These are phyloP conservation scores for Begonia peltatifolia DNA, from an alignment of 306 rosid genomes.

Conservation along the genomic window DNA sequence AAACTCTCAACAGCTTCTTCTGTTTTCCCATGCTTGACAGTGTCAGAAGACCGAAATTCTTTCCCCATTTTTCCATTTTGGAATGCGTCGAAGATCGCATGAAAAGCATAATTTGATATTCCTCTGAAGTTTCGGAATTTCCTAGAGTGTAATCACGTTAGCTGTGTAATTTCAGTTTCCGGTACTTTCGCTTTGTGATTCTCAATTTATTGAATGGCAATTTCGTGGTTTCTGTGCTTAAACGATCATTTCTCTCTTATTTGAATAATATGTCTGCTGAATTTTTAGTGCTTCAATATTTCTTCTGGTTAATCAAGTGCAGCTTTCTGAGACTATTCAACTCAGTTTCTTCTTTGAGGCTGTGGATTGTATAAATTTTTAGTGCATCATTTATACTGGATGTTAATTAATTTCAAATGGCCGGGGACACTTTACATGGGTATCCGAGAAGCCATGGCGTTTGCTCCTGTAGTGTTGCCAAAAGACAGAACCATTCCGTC, in stretches of 20 bases:
- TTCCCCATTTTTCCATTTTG: neutral
- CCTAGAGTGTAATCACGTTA: no score
- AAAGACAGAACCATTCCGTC: neutral
- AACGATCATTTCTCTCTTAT: no score
- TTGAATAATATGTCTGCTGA: no score
- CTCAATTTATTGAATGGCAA: no score
- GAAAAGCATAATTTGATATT: neutral
- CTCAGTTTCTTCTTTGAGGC: no score
- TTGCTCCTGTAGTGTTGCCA: neutral
- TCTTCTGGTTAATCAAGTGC: neutral
- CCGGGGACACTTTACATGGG: neutral
- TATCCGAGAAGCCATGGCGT: neutral
- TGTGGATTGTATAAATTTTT: no score
- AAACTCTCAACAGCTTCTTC: conserved; percentile 4
- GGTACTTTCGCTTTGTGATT: no score
- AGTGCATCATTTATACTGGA: no score
- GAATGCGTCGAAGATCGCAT: neutral
- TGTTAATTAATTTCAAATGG: neutral
- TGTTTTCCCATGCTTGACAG: conserved; percentile 10
- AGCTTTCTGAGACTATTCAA: no score
- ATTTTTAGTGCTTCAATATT: neutral
- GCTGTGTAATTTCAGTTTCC: no score
- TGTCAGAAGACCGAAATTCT: conserved; percentile 6
- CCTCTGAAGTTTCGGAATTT: no score
- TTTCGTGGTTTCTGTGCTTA: no score